Conservation (phyloP, 768 basidiomycete species). For the Termitomyces eurrhizus region DNA sequence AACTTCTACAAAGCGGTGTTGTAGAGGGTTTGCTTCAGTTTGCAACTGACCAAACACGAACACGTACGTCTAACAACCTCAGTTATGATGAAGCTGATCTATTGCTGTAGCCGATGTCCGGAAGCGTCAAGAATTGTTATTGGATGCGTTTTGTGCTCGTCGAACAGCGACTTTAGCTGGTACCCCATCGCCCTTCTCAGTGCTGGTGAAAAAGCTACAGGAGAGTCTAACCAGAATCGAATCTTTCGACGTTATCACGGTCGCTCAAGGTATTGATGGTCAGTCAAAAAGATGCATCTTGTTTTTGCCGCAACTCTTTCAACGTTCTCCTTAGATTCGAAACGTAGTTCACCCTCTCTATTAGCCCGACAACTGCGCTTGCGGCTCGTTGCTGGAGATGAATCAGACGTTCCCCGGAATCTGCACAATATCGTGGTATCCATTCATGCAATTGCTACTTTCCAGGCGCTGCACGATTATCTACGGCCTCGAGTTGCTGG, state of each 20-base stretch:
- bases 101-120: constrained; percentile 49
- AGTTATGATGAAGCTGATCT: background rate
- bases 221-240: constrained; percentile 96
- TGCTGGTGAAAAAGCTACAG: constrained; percentile 93
- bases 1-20: constrained; percentile 89
- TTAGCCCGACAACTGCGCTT: constrained; percentile 92
- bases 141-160: constrained; percentile 69
- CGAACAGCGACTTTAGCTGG: constrained; percentile 38
- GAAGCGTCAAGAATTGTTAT: constrained; percentile 72
- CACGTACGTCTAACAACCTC: constrained; percentile 30
- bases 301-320: background rate
- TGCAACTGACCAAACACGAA: constrained; percentile 63
- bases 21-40: constrained; percentile 84
- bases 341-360: constrained; percentile 85
- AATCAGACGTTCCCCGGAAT: constrained; percentile 82
- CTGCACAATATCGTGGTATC: constrained; percentile 92
- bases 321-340: constrained; percentile 56
- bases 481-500: constrained; percentile 87
- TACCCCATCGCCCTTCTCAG: constrained; percentile 58
- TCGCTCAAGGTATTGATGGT: constrained; percentile 82
- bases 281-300: constrained; percentile 19
- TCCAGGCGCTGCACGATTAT: constrained; percentile 96
- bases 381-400: constrained; percentile 85
- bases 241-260: constrained; percentile 90
- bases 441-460: constrained; percentile 97